phyloP scores from a whole-genome alignment of 108 stramenopile species.

The Pseudonitzschia multistriata region DNA sequence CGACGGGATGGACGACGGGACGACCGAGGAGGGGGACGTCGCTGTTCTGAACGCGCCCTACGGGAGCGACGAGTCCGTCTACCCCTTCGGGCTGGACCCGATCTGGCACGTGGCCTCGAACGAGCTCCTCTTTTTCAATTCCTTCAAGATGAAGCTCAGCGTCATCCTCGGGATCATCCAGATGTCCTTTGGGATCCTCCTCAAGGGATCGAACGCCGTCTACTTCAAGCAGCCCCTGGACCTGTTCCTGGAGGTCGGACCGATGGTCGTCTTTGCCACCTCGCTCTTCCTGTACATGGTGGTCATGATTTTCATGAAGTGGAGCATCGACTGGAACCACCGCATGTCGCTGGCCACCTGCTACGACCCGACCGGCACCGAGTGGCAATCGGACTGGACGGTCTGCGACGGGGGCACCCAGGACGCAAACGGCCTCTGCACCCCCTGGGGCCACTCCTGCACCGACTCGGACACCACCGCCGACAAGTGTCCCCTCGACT shows the following conservation, averaged over 20 bases:
- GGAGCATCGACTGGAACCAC: conserved; percentile 96
- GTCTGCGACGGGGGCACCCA: conserved; percentile 38
- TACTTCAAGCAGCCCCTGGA: conserved; percentile 90
- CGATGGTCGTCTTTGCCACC: conserved; percentile 92
- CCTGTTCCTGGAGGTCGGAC: conserved; percentile 92
- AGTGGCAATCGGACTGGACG: conserved; percentile 76
- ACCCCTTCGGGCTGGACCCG: conserved; percentile 98
- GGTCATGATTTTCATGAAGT: conserved; percentile 96
- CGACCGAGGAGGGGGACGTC: conserved; percentile 70
- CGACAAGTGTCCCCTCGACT: conserved; percentile 87
- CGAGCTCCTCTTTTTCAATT: conserved; percentile 98
- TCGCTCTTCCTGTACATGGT: conserved; percentile 98
- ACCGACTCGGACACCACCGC: conserved; percentile 53
- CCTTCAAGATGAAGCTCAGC: conserved; percentile 98
- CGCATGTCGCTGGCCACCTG: conserved; percentile 95
- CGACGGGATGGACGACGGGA: conserved; percentile 47
- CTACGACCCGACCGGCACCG: conserved; percentile 60
- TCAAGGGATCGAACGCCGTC: conserved; percentile 91
- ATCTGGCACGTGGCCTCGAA: conserved; percentile 95
- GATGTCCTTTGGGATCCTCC: conserved; percentile 93
- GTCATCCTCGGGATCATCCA: conserved; percentile 97
- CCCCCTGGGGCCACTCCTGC: conserved; percentile 82
- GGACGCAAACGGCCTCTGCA: conserved; percentile 64
- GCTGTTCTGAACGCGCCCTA: conserved; percentile 61
- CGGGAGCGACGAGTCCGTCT: conserved; percentile 80